phyloP scores from a whole-genome alignment of 78 protist species.

The Thecamonas trahens region DNA sequence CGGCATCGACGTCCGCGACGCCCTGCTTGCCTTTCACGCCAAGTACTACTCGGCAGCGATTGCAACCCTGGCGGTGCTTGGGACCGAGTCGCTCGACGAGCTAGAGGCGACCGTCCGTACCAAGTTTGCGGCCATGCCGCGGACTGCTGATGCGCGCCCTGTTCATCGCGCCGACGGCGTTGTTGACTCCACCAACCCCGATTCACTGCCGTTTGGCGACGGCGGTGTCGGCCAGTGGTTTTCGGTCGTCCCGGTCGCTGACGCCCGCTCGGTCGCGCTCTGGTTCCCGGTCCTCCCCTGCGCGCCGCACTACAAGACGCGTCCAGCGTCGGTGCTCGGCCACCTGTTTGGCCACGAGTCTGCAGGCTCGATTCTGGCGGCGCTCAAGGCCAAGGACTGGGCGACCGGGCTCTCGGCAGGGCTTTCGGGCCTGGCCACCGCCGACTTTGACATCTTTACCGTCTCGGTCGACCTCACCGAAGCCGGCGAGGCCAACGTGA shows the following conservation, averaged over 20 bases:
- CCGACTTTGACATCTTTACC: neutral
- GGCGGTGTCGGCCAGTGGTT: too few species aligned
- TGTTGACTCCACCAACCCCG: too few species aligned
- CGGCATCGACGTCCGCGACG: slow-evolving; percentile 42
- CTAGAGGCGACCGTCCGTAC: neutral
- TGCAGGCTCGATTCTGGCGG: neutral
- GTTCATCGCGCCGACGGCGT: neutral
- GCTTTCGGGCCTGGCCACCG: neutral
- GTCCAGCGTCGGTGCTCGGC: neutral
- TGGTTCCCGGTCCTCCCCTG: neutral
- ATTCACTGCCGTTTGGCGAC: too few species aligned
- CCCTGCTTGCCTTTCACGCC: slow-evolving; percentile 43
- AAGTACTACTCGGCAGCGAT: slow-evolving; percentile 45
- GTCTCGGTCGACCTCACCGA: neutral
- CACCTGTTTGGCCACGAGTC: slow-evolving; percentile 24
- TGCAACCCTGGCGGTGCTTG: too few species aligned
- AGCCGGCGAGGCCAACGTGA: neutral
- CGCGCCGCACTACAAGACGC: neutral
- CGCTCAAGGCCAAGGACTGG: neutral
- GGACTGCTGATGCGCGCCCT: neutral
- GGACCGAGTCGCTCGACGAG: slow-evolving; percentile 5
- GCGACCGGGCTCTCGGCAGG: neutral
- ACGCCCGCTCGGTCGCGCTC: neutral
- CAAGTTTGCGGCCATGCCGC: neutral
- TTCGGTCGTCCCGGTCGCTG: neutral